Evolutionary conservation across 805 yeast genomes (phyloP), one percentile per base, ranked within the genome.

Genomic region (Saccharomycopsis oosterbeekiorum): DNA sequence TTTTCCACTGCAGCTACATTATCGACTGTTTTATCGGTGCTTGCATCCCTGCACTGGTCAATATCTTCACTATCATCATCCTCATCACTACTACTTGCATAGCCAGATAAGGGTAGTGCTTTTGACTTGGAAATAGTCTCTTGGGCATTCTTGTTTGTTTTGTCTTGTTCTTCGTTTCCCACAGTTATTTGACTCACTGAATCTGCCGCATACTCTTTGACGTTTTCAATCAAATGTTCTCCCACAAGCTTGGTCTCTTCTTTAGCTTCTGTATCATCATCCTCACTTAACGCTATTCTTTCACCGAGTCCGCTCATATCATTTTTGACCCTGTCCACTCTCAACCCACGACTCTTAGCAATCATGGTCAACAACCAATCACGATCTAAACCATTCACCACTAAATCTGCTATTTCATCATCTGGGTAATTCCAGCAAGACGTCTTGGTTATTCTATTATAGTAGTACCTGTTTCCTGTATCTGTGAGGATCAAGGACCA

Each of bases 401-500:
- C 65, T 59, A 36, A 64, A 42, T 42, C 66, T 66, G 10, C 67
- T 59, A 24, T 67, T 19, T 19, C 68, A 39, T 24, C 65, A 65
- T 29, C 65, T 58, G 60, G 69, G 68, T 17, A 69, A 56, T 41
- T 65, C 80, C 82, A 77, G 4, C 63, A 59, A 1, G 79, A 73
- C 47, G 60, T 62, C 9, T 67, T 64, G 0, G 74, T 68, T 1
- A 50, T 60, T 0, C 37, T 43, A 64, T 78, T 73, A 61, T 74
- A 68, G 55, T 74, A 80, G 67, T 75, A 80, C 61, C 78, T 75
- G 2, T 73, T 60, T 0, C 84, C 84, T 9, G 71, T 68, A 24
- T 70, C 69, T 15, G 77, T 71, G 24, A 81, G 70, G 1, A 80
- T 72, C n/a, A 80, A 61, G 2, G 61, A 42, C 84, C 84, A 81